Percentiles rank a stretch among this genome's conserved stretches.
Evolutionary conservation across 2,329 filamentous ascomycete genomes (phyloP).

Genomic region (Talaromyces sp.): DNA sequence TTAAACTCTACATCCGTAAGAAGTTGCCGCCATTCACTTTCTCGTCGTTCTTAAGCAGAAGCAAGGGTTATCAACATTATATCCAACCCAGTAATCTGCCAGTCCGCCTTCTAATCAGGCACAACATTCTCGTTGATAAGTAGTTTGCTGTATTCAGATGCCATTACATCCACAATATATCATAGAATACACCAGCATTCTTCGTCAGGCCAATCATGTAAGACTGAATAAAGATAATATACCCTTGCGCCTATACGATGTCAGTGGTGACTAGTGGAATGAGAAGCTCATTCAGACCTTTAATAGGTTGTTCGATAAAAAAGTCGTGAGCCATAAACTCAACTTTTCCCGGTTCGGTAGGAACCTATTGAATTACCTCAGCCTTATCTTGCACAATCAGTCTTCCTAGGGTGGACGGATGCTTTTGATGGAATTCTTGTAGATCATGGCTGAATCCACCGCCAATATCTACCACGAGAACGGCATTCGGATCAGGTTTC

Average conservation of each 20-base stretch:
- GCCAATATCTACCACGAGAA: not conserved
- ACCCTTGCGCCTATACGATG: not conserved
- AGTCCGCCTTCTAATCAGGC: constrained; percentile 31
- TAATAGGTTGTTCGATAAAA: not conserved
- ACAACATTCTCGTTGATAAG: constrained; percentile 46
- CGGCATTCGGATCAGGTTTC: not conserved
- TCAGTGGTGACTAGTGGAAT: not conserved
- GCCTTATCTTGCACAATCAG: not conserved
- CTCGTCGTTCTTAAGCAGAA: not conserved
- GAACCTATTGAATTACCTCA: constrained; percentile 23
- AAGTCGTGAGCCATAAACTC: constrained; percentile 4
- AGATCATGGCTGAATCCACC: not conserved
- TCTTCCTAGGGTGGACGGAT: not conserved
- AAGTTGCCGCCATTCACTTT: not conserved
- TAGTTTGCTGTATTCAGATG: constrained; percentile 31
- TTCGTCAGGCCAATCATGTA: constrained; percentile 27
- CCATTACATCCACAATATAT: constrained; percentile 32
- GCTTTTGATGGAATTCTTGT: not conserved
- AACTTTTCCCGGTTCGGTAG: not conserved
- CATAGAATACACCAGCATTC: constrained; percentile 21
- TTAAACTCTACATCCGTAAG: constrained; percentile 14
- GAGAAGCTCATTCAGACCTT: not conserved
- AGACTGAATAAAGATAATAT: constrained; percentile 25
- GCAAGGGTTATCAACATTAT: not conserved
- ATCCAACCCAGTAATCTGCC: constrained; percentile 2